Percentiles rank a stretch among this genome's conserved stretches.
Conservation (phyloP, 2,329 filamentous ascomycete species). For the Lachnum nothofagi region DNA sequence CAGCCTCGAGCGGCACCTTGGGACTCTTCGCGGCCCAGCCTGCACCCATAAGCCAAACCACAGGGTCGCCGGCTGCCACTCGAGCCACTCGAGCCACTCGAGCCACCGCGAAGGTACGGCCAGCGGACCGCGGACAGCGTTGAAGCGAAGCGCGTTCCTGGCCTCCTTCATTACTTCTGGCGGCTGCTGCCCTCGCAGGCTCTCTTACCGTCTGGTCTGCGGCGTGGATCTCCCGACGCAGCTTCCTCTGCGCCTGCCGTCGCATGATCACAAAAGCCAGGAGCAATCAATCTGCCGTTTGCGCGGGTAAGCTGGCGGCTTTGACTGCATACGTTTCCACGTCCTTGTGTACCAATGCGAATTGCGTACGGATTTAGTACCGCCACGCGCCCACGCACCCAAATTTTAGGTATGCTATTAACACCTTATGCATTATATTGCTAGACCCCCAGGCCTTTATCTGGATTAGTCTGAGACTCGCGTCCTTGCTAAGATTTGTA, state of each 20-base stretch:
- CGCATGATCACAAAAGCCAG: conserved; percentile 15
- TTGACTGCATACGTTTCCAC: conserved; percentile 5
- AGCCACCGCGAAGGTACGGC: no score
- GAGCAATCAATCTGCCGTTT: conserved; percentile 22
- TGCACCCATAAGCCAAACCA: conserved; percentile 12
- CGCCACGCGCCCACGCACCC: conserved; percentile 7
- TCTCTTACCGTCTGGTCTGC: neutral
- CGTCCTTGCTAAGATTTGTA: conserved; percentile 25
- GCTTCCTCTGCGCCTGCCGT: conserved; percentile 6
- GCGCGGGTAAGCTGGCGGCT: conserved; percentile 19
- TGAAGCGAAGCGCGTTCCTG: conserved; percentile 18
- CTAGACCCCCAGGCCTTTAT: conserved; percentile 16
- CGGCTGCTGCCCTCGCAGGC: conserved; percentile 10
- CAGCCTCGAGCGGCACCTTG: conserved; percentile 9
- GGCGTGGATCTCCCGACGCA: conserved; percentile 1
- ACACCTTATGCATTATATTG: conserved; percentile 22
- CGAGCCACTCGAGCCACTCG: no score
- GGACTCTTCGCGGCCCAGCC: neutral
- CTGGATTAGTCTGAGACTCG: conserved; percentile 24
- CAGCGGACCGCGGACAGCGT: conserved; percentile 6
- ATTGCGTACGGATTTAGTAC: conserved; percentile 10
- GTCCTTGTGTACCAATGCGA: conserved; percentile 12
- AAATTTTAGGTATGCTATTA: conserved; percentile 26
- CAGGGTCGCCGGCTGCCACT: no score
- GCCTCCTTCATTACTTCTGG: conserved; percentile 6